Evolutionary conservation across 306 rosid species (phyloP).

Genomic region (Gynostemma pentaphyllum): DNA sequence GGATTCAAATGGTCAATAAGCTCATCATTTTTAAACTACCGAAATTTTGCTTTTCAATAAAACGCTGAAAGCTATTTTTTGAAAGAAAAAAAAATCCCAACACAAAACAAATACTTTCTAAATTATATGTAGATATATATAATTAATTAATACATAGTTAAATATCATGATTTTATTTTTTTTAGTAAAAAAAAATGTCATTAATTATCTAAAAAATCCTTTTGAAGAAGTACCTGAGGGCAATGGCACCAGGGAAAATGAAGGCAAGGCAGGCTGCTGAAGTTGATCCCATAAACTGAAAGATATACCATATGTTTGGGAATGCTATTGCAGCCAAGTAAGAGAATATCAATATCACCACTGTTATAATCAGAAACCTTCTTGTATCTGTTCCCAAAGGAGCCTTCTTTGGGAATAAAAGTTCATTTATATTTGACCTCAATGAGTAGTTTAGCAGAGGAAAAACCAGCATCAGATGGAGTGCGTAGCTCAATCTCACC

Average conservation of each 20-base stretch:
- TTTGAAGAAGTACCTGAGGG: slow-evolving; percentile 54
- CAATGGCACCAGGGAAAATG: slow-evolving; percentile 77
- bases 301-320: slow-evolving; percentile 82
- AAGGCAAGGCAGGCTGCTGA: slow-evolving; percentile 76
- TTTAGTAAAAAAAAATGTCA: too few species aligned
- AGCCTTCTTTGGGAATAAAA: slow-evolving; percentile 49
- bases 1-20: too few species aligned
- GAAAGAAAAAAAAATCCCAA: too few species aligned
- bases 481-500: slow-evolving; percentile 76
- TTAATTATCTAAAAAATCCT: too few species aligned
- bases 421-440: slow-evolving; percentile 71
- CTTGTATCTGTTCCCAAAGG: slow-evolving; percentile 40
- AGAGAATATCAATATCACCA: slow-evolving; percentile 39
- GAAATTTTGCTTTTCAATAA: too few species aligned
- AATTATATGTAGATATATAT: too few species aligned
- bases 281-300: slow-evolving; percentile 85
- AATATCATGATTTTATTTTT: too few species aligned
- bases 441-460: slow-evolving; percentile 74
- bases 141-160: too few species aligned
- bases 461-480: slow-evolving; percentile 81
- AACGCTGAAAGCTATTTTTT: too few species aligned
- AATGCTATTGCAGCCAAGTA: slow-evolving; percentile 74
- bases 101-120: too few species aligned
- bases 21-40: too few species aligned
- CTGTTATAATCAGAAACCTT: slow-evolving; percentile 57